phyloP scores from a whole-genome alignment of 768 basidiomycete genomes.

The Daedaleopsis nitida region DNA sequence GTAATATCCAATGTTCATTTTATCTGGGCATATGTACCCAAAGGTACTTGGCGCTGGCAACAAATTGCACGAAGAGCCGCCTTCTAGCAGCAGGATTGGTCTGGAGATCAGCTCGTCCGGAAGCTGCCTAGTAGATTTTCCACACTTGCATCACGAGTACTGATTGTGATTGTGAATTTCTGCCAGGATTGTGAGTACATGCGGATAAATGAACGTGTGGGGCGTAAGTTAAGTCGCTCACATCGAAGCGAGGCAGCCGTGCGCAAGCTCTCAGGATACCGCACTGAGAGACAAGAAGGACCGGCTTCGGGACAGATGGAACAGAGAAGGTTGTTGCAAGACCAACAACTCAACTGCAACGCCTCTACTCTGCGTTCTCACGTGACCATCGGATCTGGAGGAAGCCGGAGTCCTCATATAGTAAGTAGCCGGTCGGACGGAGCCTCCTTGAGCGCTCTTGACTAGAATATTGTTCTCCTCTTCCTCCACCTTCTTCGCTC shows the following conservation, averaged over 20 bases:
- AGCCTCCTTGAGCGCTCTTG: constrained; percentile 3
- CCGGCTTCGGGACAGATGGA: neutral
- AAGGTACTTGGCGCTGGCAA: no score
- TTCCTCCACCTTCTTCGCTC: constrained; percentile 10
- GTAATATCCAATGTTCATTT: no score
- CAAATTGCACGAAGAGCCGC: no score
- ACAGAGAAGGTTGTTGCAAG: neutral
- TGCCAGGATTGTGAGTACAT: neutral
- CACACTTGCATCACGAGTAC: neutral
- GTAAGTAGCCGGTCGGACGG: no score
- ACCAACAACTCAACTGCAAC: no score
- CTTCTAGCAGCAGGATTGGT: no score
- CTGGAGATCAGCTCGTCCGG: no score
- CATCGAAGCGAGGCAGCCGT: neutral
- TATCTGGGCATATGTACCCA: no score
- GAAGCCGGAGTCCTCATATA: no score
- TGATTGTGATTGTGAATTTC: neutral
- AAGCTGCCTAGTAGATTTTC: no score
- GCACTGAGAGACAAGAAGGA: neutral
- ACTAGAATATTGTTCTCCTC: constrained; percentile 10
- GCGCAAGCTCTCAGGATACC: neutral
- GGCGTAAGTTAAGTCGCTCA: neutral
- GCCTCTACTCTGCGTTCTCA: no score
- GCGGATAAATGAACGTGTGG: neutral
- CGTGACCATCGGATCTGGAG: no score